Evolutionary conservation across 1,284 basidiomycete genomes (phyloP).

Genomic region (Malassezia obtusa): DNA sequence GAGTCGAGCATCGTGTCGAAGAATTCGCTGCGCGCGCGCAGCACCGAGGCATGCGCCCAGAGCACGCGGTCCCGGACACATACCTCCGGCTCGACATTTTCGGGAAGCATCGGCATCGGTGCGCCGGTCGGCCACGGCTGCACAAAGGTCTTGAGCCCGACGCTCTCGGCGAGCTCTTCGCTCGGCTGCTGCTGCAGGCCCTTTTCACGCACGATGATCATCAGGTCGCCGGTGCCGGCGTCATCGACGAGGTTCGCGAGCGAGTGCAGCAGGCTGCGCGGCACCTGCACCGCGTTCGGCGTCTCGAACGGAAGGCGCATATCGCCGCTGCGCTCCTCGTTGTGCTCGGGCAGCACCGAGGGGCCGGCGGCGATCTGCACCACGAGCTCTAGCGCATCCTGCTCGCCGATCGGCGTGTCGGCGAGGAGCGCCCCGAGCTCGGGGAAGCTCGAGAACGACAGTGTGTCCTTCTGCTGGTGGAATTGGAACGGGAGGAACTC

Average conservation of each 20-base stretch:
- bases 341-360: conserved; percentile 10
- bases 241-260: conserved; percentile 35
- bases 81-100: conserved; percentile 10
- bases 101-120: conserved; percentile 10
- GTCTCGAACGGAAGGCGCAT: conserved; percentile 27
- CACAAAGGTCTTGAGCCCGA: conserved; percentile 16
- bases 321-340: neutral
- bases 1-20: conserved; percentile 68
- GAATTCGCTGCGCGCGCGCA: conserved; percentile 58
- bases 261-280: conserved; percentile 23
- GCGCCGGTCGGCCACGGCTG: conserved; percentile 13
- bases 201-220: conserved; percentile 38
- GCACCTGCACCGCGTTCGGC: conserved; percentile 26
- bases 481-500: conserved; percentile 12
- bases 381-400: conserved; percentile 29
- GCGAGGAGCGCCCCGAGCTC: neutral
- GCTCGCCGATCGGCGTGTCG: neutral
- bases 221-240: conserved; percentile 38
- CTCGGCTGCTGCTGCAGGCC: conserved; percentile 21
- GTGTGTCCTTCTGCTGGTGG: conserved; percentile 7
- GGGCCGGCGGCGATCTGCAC: conserved; percentile 36
- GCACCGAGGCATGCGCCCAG: conserved; percentile 60
- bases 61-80: conserved; percentile 52
- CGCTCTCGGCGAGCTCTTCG: conserved; percentile 19
- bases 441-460: conserved; percentile 3